Conservation (phyloP, 352 stramenopile genomes). For the Poterioochromonas sp. region DNA sequence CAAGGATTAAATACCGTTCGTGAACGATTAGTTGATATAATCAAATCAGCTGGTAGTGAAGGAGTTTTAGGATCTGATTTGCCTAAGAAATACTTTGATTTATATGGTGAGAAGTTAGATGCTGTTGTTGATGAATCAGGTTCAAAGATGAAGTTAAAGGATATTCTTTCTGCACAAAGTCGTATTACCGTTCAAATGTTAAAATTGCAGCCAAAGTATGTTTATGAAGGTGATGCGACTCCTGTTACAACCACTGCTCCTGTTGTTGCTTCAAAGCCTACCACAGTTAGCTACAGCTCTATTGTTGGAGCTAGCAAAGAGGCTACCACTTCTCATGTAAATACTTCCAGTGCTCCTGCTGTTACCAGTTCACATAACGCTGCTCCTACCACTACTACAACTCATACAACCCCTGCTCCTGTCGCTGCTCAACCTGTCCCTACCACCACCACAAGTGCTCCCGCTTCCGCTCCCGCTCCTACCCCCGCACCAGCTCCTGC, state of each 20-base stretch:
- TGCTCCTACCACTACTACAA: too few species aligned
- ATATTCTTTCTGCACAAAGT: background rate
- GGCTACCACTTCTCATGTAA: too few species aligned
- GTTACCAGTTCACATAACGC: too few species aligned
- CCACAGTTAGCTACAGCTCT: too few species aligned
- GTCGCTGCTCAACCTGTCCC: too few species aligned
- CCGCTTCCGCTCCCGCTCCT: too few species aligned
- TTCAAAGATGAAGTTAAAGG: background rate
- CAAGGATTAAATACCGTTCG: background rate
- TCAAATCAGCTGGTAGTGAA: background rate
- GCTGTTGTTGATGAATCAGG: background rate
- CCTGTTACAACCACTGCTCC: background rate
- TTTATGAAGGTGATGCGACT: background rate
- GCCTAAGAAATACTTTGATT: background rate
- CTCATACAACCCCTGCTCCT: too few species aligned
- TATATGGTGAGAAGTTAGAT: background rate
- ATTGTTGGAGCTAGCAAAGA: too few species aligned
- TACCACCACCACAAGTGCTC: too few species aligned
- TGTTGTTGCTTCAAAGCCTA: too few species aligned
- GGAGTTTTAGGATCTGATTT: slow-evolving; percentile 3
- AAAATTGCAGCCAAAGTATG: background rate
- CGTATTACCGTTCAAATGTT: background rate
- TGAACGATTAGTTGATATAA: background rate
- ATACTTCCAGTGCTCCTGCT: too few species aligned
- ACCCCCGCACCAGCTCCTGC: too few species aligned